Percentiles rank a stretch among this genome's conserved stretches.
These are phyloP conservation scores for Umbelopsis ramanniana DNA, from an alignment of 192 early-diverging fungal species.

Conservation along the genomic window DNA sequence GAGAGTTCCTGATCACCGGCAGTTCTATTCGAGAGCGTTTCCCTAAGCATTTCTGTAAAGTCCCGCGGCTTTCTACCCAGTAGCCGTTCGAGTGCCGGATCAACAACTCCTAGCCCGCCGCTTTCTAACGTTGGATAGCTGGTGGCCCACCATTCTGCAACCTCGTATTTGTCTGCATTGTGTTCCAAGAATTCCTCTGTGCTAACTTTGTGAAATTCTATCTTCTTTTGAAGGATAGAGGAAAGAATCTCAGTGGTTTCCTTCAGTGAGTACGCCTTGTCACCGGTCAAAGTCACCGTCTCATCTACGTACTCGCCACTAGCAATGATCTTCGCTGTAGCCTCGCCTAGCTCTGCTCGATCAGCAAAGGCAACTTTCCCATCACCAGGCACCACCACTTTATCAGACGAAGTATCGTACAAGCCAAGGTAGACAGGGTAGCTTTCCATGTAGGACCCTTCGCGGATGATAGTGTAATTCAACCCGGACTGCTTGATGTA, in stretches of 20 bases:
- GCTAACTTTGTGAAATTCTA: neutral
- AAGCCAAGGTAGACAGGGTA: slow-evolving; percentile 16
- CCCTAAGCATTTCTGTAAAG: slow-evolving; percentile 1
- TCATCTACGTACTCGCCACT: neutral
- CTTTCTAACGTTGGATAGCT: neutral
- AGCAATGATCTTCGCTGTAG: slow-evolving; percentile 14
- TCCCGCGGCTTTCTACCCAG: neutral
- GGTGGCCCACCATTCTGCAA: slow-evolving; percentile 8
- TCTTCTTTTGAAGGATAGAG: neutral
- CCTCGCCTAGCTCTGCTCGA: slow-evolving; percentile 16
- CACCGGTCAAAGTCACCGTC: neutral
- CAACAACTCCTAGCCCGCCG: neutral
- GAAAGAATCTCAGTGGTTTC: slow-evolving; percentile 9
- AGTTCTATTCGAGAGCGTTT: neutral
- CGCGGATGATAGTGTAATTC: slow-evolving; percentile 21
- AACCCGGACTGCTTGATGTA: neutral
- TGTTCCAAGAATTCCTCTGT: neutral
- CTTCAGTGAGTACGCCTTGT: neutral
- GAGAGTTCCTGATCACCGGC: neutral
- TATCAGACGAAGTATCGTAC: neutral
- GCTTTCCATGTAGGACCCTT: slow-evolving; percentile 16
- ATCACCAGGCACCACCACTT: slow-evolving; percentile 12
- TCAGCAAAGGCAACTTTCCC: neutral
- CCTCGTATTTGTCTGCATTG: neutral
- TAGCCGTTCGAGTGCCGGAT: neutral